phyloP scores from a whole-genome alignment of 495 filamentous ascomycete genomes.

The Xylaria scruposa region DNA sequence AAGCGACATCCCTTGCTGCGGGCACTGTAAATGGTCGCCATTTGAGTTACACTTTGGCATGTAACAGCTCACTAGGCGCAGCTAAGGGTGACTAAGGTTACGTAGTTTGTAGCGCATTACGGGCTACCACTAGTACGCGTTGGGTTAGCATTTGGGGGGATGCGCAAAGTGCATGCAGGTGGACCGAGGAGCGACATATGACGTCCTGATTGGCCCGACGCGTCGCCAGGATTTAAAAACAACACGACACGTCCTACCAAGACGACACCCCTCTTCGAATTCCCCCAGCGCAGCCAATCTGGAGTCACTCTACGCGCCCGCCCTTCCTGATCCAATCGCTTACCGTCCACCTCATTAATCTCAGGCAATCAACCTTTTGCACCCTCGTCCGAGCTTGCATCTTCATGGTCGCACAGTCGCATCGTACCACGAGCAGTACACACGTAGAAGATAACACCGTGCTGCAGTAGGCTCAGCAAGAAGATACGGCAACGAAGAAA shows the following conservation, averaged over 20 bases:
- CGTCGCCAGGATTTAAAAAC: constrained; percentile 25
- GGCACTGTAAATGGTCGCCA: background rate
- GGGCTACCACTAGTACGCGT: background rate
- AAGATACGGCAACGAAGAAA: background rate
- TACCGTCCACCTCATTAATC: constrained; percentile 31
- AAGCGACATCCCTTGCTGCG: constrained; percentile 2
- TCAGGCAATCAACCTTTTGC: constrained; percentile 34
- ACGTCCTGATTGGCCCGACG: constrained; percentile 23
- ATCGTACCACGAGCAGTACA: constrained; percentile 25
- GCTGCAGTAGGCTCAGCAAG: constrained; percentile 12
- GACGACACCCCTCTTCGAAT: constrained; percentile 18
- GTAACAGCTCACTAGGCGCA: background rate
- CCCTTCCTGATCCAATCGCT: constrained; percentile 36
- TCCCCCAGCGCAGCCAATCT: constrained; percentile 30
- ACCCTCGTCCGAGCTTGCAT: constrained; percentile 29
- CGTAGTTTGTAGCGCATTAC: background rate
- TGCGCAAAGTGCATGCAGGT: constrained; percentile 25
- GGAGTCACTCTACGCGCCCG: constrained; percentile 39
- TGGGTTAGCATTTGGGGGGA: background rate
- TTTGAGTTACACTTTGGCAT: constrained; percentile 9
- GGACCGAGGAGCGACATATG: background rate
- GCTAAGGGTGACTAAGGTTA: too few relatives aligned
- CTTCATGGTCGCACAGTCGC: constrained; percentile 23
- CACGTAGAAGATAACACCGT: constrained; percentile 16
- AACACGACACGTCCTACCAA: constrained; percentile 26